Percentiles rank a stretch among this genome's conserved stretches.
Evolutionary conservation across 176 grass and related monocot genomes (phyloP).

Genomic region (Aegilops bicornis): DNA sequence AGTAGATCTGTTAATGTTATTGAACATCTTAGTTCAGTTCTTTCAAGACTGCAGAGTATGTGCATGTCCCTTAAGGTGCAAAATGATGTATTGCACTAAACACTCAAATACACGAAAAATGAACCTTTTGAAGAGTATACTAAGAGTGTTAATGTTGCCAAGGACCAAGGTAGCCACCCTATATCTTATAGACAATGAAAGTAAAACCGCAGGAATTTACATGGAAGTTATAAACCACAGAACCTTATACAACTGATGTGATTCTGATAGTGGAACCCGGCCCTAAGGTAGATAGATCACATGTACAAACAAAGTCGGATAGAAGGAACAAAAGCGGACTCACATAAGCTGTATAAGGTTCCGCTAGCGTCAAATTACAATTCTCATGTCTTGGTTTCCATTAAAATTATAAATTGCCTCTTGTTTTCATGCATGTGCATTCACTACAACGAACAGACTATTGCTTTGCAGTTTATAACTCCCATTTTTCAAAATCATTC

Average conservation of each 20-base stretch:
- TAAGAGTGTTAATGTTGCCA: not conserved
- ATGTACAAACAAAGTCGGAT: not conserved
- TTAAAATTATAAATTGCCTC: not conserved
- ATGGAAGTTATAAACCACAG: not conserved
- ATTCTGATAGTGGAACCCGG: too few relatives aligned
- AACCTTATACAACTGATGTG: too few relatives aligned
- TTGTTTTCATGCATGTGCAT: not conserved
- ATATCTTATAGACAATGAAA: not conserved
- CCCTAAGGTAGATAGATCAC: not conserved
- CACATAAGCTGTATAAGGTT: not conserved
- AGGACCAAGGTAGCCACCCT: not conserved
- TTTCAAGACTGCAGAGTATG: not conserved
- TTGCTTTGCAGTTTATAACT: not conserved
- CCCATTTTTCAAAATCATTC: not conserved
- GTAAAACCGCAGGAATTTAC: not conserved
- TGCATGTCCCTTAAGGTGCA: not conserved
- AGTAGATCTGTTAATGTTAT: conserved; percentile 50
- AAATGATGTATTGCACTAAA: not conserved
- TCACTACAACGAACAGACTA: not conserved
- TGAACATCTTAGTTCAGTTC: conserved; percentile 5
- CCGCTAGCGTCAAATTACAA: not conserved
- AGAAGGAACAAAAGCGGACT: not conserved
- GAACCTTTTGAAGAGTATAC: not conserved
- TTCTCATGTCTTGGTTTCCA: not conserved
- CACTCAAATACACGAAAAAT: not conserved